Evolutionary conservation across 23 red algal genomes (phyloP).

Genomic region (Gracilaria caudata): DNA sequence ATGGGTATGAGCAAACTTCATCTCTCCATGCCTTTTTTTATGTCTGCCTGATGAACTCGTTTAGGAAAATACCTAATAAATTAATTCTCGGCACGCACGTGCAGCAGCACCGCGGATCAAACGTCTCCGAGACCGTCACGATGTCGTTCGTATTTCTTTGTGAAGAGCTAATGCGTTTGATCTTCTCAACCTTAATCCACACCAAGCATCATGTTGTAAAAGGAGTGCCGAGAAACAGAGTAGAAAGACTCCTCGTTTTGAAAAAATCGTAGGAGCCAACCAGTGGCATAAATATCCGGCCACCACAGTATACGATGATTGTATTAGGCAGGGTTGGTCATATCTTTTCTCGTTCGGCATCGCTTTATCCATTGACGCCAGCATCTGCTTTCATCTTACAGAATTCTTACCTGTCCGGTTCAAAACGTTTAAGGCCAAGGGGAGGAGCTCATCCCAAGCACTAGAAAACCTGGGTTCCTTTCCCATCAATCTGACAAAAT

Average conservation of each 20-base stretch:
- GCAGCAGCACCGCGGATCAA: too few species aligned
- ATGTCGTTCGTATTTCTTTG: too few species aligned
- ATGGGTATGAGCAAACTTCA: too few species aligned
- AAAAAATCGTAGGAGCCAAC: not conserved
- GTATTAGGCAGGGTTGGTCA: not conserved
- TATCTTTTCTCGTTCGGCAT: not conserved
- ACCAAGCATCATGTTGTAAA: not conserved
- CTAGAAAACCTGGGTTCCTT: conserved; percentile 7
- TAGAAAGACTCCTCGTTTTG: too few species aligned
- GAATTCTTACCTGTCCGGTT: not conserved
- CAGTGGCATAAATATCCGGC: too few species aligned
- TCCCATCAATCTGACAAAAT: conserved; percentile 41
- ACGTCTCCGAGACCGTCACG: too few species aligned
- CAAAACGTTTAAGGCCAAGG: not conserved
- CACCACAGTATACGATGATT: not conserved
- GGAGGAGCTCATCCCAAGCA: not conserved
- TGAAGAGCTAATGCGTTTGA: too few species aligned
- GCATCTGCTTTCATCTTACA: not conserved
- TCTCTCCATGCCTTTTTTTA: too few species aligned
- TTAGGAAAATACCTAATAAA: too few species aligned
- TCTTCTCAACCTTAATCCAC: not conserved
- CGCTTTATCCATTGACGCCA: not conserved
- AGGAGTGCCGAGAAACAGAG: too few species aligned
- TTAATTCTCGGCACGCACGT: too few species aligned
- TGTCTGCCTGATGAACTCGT: too few species aligned